These are phyloP conservation scores for Fusarium tuaranense DNA, from an alignment of 2,329 filamentous ascomycete species.

Conservation along the genomic window DNA sequence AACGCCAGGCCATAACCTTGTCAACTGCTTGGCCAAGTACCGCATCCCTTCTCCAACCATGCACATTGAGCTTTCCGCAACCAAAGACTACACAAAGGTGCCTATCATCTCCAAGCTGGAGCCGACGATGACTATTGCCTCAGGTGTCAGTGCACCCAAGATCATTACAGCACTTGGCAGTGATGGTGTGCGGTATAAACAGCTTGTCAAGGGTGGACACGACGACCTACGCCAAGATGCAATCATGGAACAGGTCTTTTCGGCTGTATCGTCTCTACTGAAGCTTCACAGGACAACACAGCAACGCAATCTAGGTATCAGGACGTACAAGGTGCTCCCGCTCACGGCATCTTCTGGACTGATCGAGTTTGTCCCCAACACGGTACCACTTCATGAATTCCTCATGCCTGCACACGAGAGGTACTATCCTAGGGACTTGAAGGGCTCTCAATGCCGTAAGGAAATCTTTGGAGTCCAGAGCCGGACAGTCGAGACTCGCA, in stretches of 20 bases:
- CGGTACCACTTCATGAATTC: conserved; percentile 91
- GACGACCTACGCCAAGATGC: conserved; percentile 97
- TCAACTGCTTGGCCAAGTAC: conserved; percentile 71
- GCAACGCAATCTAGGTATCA: conserved; percentile 88
- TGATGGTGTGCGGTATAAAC: conserved; percentile 84
- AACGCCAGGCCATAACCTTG: conserved; percentile 70
- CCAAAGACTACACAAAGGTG: conserved; percentile 80
- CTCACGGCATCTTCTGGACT: conserved; percentile 87
- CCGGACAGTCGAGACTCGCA: conserved; percentile 75
- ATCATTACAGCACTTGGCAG: conserved; percentile 85
- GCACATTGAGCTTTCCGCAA: conserved; percentile 79
- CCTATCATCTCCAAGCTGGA: conserved; percentile 81
- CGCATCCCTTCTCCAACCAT: conserved; percentile 90
- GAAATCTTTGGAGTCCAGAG: conserved; percentile 80
- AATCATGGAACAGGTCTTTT: conserved; percentile 99
- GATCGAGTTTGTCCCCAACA: conserved; percentile 97
- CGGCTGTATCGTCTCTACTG: conserved; percentile 90
- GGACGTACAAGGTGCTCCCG: conserved; percentile 97
- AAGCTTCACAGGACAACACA: conserved; percentile 88
- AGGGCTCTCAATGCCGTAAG: conserved; percentile 79
- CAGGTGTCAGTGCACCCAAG: conserved; percentile 92
- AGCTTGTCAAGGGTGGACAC: conserved; percentile 94
- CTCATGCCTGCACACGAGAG: conserved; percentile 89
- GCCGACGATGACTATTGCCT: conserved; percentile 84
- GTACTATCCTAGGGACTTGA: conserved; percentile 88